Percentiles rank a stretch among this genome's conserved stretches.
Evolutionary conservation across 2,329 filamentous ascomycete species (phyloP).

Genomic region (Aureobasidium sp.): DNA sequence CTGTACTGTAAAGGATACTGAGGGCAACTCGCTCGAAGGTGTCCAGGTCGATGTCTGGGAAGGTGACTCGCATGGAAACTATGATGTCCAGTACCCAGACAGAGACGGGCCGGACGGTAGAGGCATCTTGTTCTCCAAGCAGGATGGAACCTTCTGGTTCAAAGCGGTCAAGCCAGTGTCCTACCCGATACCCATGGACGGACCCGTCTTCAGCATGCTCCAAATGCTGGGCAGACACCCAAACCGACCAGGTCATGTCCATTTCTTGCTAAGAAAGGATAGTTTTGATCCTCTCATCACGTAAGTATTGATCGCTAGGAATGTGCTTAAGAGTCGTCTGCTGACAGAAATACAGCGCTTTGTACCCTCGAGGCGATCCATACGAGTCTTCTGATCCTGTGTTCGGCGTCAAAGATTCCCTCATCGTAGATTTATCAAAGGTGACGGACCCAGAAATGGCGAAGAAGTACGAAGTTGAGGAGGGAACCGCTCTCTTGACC

Average conservation of each 20-base stretch:
- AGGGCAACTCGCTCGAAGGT: constrained; percentile 17
- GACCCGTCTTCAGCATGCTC: constrained; percentile 19
- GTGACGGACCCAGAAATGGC: constrained; percentile 42
- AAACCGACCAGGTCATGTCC: constrained; percentile 21
- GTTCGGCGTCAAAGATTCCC: constrained; percentile 70
- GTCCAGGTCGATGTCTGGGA: constrained; percentile 20
- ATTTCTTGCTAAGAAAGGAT: constrained; percentile 19
- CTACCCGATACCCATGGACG: constrained; percentile 23
- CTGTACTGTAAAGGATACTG: constrained; percentile 18
- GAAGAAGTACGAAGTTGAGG: constrained; percentile 51
- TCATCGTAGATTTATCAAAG: constrained; percentile 53
- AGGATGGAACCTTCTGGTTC: constrained; percentile 20
- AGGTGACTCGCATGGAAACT: constrained; percentile 22
- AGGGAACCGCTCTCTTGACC: constrained; percentile 41
- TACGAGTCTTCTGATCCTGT: constrained; percentile 75
- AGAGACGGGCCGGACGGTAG: constrained; percentile 19
- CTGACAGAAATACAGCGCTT: constrained; percentile 40
- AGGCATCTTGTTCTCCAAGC: constrained; percentile 18
- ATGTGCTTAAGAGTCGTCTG: too few relatives aligned
- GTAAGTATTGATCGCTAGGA: constrained; percentile 10
- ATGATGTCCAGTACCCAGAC: constrained; percentile 22
- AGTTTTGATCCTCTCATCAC: constrained; percentile 19
- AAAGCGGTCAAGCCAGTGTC: constrained; percentile 21
- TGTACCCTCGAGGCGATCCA: constrained; percentile 65
- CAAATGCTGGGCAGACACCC: constrained; percentile 18